A percentile compares a stretch with the other conserved stretches of the same genome.
Evolutionary conservation across 1,284 basidiomycete species (phyloP).

Genomic region (Moesziomyces parantarcticus): DNA sequence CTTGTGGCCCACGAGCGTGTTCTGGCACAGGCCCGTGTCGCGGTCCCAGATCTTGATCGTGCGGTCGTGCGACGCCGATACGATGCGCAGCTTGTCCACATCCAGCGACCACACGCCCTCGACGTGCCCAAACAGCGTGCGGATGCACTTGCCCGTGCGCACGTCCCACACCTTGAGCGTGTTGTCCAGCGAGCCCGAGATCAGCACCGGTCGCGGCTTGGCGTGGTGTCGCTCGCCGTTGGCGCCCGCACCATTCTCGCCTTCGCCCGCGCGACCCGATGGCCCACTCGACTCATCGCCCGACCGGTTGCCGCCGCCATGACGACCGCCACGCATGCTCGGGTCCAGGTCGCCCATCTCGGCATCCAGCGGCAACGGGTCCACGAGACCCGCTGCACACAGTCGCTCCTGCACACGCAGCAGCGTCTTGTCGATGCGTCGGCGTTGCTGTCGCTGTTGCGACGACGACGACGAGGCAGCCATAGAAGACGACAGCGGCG

Average conservation of each 20-base stretch:
- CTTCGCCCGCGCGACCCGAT: neutral
- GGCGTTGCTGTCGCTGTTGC: conserved; percentile 18
- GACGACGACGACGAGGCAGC: conserved; percentile 2
- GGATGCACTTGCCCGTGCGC: conserved; percentile 80
- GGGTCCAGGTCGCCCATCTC: conserved; percentile 63
- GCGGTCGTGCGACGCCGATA: conserved; percentile 89
- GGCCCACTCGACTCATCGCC: conserved; percentile 8
- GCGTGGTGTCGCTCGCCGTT: conserved; percentile 10
- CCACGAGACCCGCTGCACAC: conserved; percentile 57
- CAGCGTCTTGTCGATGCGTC: conserved; percentile 57
- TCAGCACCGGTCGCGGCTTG: conserved; percentile 73
- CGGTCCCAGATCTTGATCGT: conserved; percentile 91
- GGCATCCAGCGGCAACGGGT: conserved; percentile 57
- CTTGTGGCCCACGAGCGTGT: conserved; percentile 92
- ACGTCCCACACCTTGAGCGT: conserved; percentile 97
- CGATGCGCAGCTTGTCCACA: conserved; percentile 89
- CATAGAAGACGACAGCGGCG: neutral
- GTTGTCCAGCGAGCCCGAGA: conserved; percentile 93
- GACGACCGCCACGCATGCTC: conserved; percentile 8
- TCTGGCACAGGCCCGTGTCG: conserved; percentile 85
- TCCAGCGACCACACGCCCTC: conserved; percentile 97
- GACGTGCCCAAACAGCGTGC: conserved; percentile 89
- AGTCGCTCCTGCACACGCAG: conserved; percentile 58
- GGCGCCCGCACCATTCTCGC: neutral
- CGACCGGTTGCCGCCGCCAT: conserved; percentile 10